Conservation (phyloP, 768 basidiomycete species). For the Podaxis sp. region DNA sequence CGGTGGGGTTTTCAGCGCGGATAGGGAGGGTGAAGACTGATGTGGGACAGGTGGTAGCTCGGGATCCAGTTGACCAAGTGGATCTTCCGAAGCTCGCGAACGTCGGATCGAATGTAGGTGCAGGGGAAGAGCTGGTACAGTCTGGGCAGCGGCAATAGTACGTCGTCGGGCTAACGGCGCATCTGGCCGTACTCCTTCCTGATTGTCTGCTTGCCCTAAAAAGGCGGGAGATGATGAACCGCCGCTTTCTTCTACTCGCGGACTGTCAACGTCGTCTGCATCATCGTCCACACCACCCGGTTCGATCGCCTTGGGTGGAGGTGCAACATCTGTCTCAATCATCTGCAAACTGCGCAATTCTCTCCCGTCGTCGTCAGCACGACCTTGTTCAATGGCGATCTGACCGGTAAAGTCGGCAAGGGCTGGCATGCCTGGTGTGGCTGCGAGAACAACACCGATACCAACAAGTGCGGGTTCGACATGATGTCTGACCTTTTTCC, state of each 20-base stretch:
- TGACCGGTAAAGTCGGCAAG: constrained; percentile 75
- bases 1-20: constrained; percentile 42
- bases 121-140: constrained; percentile 69
- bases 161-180: constrained; percentile 36
- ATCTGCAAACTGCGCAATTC: constrained; percentile 47
- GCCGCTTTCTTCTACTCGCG: constrained; percentile 28
- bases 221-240: constrained; percentile 12
- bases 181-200: constrained; percentile 17
- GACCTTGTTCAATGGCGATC: constrained; percentile 88
- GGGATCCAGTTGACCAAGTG: constrained; percentile 65
- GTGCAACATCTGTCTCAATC: constrained; percentile 43
- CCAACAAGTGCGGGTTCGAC: constrained; percentile 79
- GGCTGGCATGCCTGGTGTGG: constrained; percentile 70
- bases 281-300: constrained; percentile 34
- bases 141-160: constrained; percentile 66
- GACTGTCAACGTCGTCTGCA: constrained; percentile 41
- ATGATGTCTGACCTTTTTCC: constrained; percentile 71
- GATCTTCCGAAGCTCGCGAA: constrained; percentile 67
- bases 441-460: constrained; percentile 78
- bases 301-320: background rate
- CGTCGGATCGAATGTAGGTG: constrained; percentile 52
- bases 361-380: constrained; percentile 60
- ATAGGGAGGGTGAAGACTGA: constrained; percentile 72
- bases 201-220: constrained; percentile 11
- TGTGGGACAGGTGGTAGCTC: constrained; percentile 43